Evolutionary conservation across 129 eudicot species (phyloP), one percentile per base, ranked within the genome.

Genomic region (Oenanthe sinensis): DNA sequence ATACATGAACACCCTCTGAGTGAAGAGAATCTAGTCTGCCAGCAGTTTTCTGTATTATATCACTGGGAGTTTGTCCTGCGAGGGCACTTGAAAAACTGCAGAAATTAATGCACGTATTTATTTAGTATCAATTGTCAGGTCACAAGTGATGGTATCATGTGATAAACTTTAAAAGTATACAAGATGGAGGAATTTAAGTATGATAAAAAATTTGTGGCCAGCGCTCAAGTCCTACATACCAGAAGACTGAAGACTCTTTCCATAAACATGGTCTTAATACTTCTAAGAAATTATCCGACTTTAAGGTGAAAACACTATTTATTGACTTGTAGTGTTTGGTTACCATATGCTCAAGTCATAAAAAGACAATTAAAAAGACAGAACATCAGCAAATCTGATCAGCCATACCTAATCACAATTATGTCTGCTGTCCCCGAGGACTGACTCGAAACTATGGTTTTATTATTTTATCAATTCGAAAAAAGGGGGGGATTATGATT

Each of bases 1-100:
- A 8, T 87, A 96, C 97, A 86, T 96, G 99, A 86, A 96, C 88
- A 46, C 97, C 97, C 89, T 96, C 99, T 11, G 99, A 96, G 82
- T 96, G 97, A 81, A 96, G 89, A 83, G 97, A 78, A 86, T 92
- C 99, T 50, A 96, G 89, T 87, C 97, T 92, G 71, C 95, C 89
- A 74, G 96, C 84, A 74, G 97, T 96, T 85, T 86, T 90, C 72
- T 87, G 97, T 81, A 86, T 83, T 71, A 89, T 84, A 78, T 96
- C 99, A 89, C 79, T 85, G 54, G 97, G 86, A 63, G 93, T 83
- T 67, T 83, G 82, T 52, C 99, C 99, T 28, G 87, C 86, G 65
- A 96, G 82, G 63, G 93, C 89, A 85, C 81, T 92, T 33, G 99
- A 85, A 85, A 96, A 96, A n/a, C 99, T 96, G 90, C 85, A 86